A percentile compares a stretch with the other conserved stretches of the same genome.
These are phyloP conservation scores for Talaromyces liani DNA, from an alignment of 495 filamentous ascomycete species.

Conservation along the genomic window DNA sequence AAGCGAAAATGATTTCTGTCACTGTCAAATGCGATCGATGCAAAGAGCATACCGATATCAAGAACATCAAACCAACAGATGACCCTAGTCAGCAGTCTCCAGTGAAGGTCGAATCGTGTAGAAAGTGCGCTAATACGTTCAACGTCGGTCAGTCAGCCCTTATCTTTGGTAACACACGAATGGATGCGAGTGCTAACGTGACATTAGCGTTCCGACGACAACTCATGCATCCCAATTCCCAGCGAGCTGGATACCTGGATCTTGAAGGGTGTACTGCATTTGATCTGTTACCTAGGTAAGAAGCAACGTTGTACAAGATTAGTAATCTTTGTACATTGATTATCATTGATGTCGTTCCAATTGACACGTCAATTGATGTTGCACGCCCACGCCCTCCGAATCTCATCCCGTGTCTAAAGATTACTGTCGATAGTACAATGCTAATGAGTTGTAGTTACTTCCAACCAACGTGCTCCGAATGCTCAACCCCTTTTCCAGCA, in stretches of 20 bases:
- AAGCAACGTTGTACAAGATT: conserved; percentile 11
- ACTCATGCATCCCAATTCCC: conserved; percentile 68
- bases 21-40: conserved; percentile 80
- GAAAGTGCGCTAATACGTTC: conserved; percentile 66
- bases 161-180: neutral
- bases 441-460: conserved; percentile 50
- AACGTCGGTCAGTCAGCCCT: conserved; percentile 38
- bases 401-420: neutral
- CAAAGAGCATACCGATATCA: conserved; percentile 67
- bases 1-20: conserved; percentile 60
- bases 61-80: conserved; percentile 48
- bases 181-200: neutral
- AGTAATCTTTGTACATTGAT: too few relatives aligned
- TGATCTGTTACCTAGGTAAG: conserved; percentile 70
- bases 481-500: conserved; percentile 59
- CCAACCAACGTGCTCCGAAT: conserved; percentile 72
- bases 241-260: conserved; percentile 78
- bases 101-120: conserved; percentile 50
- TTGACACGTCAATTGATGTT: neutral
- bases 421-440: neutral
- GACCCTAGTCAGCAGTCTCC: conserved; percentile 25
- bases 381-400: neutral
- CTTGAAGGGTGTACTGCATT: conserved; percentile 67
- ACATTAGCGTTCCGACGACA: conserved; percentile 58
- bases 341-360: neutral